phyloP scores from a whole-genome alignment of 345 rosid species.

The Eucalyptus viminalis region DNA sequence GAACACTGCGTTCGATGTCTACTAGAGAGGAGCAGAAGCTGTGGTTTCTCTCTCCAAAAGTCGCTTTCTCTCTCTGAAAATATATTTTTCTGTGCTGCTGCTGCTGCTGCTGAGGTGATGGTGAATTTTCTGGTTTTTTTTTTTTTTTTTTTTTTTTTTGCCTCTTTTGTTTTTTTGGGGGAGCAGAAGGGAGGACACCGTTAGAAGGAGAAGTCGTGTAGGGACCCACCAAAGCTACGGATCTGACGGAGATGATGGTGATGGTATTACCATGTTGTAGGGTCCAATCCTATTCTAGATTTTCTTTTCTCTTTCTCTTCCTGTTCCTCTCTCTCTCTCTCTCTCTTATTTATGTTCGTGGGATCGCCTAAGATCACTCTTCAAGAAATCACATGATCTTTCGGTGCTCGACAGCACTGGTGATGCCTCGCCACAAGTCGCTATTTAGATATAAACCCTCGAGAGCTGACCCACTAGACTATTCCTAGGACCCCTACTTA shows the following conservation, averaged over 20 bases:
- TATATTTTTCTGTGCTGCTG: not conserved
- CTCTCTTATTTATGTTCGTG: accelerated
- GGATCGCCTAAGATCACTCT: accelerated
- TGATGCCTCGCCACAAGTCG: accelerated
- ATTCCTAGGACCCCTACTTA: accelerated
- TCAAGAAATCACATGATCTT: accelerated
- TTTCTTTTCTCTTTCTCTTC: accelerated
- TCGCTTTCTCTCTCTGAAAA: not conserved
- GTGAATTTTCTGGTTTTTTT: not conserved
- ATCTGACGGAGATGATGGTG: not conserved
- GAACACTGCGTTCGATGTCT: constrained; percentile 8
- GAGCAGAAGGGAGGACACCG: not conserved
- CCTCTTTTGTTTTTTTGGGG: not conserved
- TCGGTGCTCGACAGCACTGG: accelerated
- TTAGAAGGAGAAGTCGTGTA: not conserved
- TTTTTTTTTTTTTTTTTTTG: not conserved
- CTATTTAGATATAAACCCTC: too few species aligned
- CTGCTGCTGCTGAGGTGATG: not conserved
- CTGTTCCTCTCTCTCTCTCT: not conserved
- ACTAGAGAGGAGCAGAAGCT: not conserved
- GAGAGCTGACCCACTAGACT: too few species aligned
- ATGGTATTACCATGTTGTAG: not conserved
- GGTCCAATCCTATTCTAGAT: not conserved
- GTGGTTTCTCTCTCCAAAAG: not conserved
- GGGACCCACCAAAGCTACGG: not conserved